phyloP scores from a whole-genome alignment of 768 basidiomycete genomes.

The Suillus plorans region DNA sequence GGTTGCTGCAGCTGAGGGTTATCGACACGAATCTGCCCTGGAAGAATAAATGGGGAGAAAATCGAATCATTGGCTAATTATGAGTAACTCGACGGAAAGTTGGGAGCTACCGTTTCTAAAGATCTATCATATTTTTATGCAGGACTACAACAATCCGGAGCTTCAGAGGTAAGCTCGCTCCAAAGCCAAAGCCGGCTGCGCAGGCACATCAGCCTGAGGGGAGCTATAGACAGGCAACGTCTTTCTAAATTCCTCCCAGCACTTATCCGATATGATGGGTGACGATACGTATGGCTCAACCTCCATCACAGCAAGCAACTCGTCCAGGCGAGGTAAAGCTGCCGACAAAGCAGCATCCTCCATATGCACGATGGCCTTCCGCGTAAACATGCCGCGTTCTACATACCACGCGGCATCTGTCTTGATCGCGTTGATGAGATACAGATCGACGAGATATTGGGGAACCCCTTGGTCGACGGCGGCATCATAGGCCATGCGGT shows the following conservation, averaged over 20 bases:
- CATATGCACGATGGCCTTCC: background rate
- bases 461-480: slow-evolving; percentile 13
- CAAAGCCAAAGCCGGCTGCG: background rate
- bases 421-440: background rate
- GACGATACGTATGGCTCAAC: slow-evolving; percentile 24
- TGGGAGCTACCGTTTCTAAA: background rate
- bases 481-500: slow-evolving; percentile 31
- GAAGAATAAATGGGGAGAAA: background rate
- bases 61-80: background rate
- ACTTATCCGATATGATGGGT: slow-evolving; percentile 28
- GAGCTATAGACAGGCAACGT: background rate
- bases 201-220: background rate
- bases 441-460: background rate
- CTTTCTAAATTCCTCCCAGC: slow-evolving; percentile 18
- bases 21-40: too few relatives aligned
- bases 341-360: slow-evolving; percentile 8
- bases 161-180: background rate
- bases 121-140: background rate
- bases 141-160: background rate
- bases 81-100: too few relatives aligned
- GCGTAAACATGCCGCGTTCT: background rate
- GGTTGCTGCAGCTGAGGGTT: too few relatives aligned
- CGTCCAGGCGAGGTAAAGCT: slow-evolving; percentile 23
- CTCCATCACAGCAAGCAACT: slow-evolving; percentile 20
- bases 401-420: slow-evolving; percentile 1